phyloP scores from a whole-genome alignment of 2,329 filamentous ascomycete species.

The Exserohilum turcica region DNA sequence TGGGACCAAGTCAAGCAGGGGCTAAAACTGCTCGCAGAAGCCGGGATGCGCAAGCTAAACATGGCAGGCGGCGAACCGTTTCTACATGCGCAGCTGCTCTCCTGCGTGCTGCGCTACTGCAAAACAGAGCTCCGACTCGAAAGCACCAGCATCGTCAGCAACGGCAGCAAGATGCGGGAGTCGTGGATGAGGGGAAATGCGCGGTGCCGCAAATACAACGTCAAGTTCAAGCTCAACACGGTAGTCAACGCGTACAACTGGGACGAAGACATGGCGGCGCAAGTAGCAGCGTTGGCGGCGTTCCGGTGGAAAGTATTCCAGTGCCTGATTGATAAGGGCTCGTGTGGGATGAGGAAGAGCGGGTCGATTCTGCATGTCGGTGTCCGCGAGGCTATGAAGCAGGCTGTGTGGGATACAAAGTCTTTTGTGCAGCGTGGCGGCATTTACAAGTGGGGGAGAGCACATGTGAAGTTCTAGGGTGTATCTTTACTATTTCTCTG shows the following conservation, averaged over 20 bases:
- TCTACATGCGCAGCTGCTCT: constrained; percentile 4
- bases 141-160: constrained; percentile 8
- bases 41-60: constrained; percentile 11
- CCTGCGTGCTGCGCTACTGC: constrained; percentile 5
- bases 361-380: constrained; percentile 3
- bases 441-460: constrained; percentile 3
- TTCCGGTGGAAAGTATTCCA: constrained; percentile 12
- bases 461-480: too few species aligned
- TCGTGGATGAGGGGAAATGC: constrained; percentile 3
- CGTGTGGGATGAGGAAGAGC: neutral
- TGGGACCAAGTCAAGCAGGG: constrained; percentile 50
- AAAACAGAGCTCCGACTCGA: constrained; percentile 6
- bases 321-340: constrained; percentile 4
- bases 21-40: constrained; percentile 2
- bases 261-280: constrained; percentile 6
- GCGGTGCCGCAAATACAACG: neutral
- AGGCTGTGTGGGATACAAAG: constrained; percentile 8
- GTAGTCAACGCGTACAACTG: constrained; percentile 7
- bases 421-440: constrained; percentile 5
- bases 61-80: constrained; percentile 9
- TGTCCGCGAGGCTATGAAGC: constrained; percentile 1
- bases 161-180: constrained; percentile 2
- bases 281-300: constrained; percentile 5
- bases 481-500: too few species aligned
- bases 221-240: constrained; percentile 11